Evolutionary conservation across 805 yeast species (phyloP), one percentile per base, ranked within the genome.

Genomic region (Torulaspora maleeae): DNA sequence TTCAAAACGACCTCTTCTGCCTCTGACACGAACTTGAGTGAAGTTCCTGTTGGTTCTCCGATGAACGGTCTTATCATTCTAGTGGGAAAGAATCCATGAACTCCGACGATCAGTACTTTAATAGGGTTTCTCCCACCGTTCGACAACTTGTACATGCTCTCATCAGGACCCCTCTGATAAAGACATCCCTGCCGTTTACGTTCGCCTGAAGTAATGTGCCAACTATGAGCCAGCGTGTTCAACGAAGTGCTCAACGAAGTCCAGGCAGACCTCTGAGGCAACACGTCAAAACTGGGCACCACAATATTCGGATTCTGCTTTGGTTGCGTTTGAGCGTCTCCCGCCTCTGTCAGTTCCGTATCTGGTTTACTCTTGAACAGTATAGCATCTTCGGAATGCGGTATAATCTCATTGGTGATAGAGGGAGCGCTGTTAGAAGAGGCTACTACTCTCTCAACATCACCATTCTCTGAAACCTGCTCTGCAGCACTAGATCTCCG

Each of bases 1-100:
- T 82, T 67, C 29, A 78, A 70, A 1, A 93, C 76, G 0, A 90
- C 82, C 46, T 72, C 73, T 52, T 89, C 98, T 0, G 96, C 97
- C 58, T 89, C 97, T 51, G 79, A 82, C 27, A 95, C 88, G 66
- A 91, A 93, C 60, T 84, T 83, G 37, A 83, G 74, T 0, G 98
- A 91, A 0, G 99, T 91, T 0, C 99, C 99, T 16, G 95, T 93
- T 3, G 99, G 99, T 51, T 90, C 89, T 2, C 99, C 99, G 41
- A 91, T 81, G 12, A 91, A 59, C 0, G 95, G 89, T 41, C 99
- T 69, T 8, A 93, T 72, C 74, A 88, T 81, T 51, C 77, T 79
- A 1, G 88, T 85, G 0, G 99, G 99, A 69, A 93, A 91, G 59
- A 90, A 91, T 0, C 99, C 99, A 68, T 91, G 99, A 1, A 91